phyloP scores from a whole-genome alignment of 2,329 filamentous ascomycete species.

The Arthrobotrys musiformis region DNA sequence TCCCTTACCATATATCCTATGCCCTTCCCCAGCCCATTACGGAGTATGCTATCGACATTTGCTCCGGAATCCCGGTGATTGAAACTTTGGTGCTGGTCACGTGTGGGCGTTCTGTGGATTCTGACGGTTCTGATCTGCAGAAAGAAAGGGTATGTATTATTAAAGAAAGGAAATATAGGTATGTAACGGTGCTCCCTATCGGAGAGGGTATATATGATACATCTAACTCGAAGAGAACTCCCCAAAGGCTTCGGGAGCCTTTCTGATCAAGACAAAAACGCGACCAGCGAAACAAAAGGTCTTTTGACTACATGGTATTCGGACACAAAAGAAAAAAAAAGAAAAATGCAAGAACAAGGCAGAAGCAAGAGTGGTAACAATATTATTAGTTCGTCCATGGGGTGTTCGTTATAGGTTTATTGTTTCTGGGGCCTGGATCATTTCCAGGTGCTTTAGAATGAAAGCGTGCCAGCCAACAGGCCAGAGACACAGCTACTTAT shows the following conservation, averaged over 20 bases:
- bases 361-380: background rate
- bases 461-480: background rate
- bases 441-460: conserved; percentile 5
- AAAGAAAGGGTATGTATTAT: too few species aligned
- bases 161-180: too few species aligned
- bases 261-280: too few species aligned
- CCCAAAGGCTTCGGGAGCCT: too few species aligned
- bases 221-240: too few species aligned
- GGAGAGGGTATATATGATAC: too few species aligned
- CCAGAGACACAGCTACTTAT: background rate
- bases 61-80: background rate
- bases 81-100: too few species aligned
- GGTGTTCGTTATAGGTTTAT: conserved; percentile 2
- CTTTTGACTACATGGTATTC: too few species aligned
- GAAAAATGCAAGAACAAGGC: background rate
- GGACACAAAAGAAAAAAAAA: background rate
- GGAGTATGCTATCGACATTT: background rate
- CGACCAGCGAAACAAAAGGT: too few species aligned
- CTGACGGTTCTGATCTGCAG: too few species aligned
- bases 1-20: background rate
- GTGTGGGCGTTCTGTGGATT: too few species aligned
- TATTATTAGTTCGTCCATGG: background rate
- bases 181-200: too few species aligned
- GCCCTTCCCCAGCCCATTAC: background rate
- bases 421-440: background rate